Base-by-base conservation (phyloP, 495 filamentous ascomycete species). In the Beverwykella pulmonaria region DNA sequence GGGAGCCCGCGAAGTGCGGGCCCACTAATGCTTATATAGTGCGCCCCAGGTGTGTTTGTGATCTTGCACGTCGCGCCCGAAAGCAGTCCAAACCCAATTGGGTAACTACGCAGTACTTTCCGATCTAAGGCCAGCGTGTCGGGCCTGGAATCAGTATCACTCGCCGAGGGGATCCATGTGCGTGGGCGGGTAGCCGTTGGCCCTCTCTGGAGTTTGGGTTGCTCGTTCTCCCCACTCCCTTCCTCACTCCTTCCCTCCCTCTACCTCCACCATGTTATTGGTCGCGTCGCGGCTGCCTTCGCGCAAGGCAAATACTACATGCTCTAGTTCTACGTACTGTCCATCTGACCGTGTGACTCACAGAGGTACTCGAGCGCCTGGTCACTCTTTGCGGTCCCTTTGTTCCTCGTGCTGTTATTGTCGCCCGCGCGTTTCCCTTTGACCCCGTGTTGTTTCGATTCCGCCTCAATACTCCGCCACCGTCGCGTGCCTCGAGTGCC, bases 361-460 rank as follows among this genome's bases (percentile, higher is more conserved):
- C 25, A 22, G 17, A 49, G 23, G 8, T 41, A 19, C 57, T 62
- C 20, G 47, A 20, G 19, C 52, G 41, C 12, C 27, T 22, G 17
- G 6, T 48, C 41, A 19, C 53, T 25, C 19, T 14, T 7, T 61
- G 46, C 25, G 56, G 29, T 39, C 15, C 34, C 22, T 58, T 44
- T 6, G 19, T 15, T 46, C 36, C 12, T 41, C 48, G 44, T 41
- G 23, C 48, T 69, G 65, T 62, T 68, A 4, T 63, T 41, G 54
- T 36, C n/a, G 27, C 50, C 48, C 32, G 53, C 67, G 57, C 55
- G 54, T 54, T 47, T 20, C n/a, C 34, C 50, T 41, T 56, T 47
- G 41, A 29, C 57, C 54, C 53, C 61, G 55, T 69, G 66, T 61
- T 69, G 67, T 69, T 69, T 60, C 61, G 55, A 69, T 59, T 63